Conservation (phyloP, 345 rosid species). For the Adansonia digitata region DNA sequence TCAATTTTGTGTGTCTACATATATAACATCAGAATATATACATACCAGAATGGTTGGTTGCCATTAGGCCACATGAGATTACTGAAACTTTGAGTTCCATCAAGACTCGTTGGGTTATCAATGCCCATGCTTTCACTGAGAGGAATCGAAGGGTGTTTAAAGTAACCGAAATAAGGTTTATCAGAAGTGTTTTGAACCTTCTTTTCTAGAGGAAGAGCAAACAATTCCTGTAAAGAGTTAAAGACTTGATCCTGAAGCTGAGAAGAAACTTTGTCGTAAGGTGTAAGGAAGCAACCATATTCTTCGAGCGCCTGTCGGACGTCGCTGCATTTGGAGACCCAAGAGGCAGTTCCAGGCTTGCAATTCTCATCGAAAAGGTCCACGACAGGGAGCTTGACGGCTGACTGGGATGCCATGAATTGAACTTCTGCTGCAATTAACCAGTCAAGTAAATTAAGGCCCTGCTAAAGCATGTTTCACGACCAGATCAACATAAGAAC, state of each 20-base stretch:
- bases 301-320: constrained; percentile 48
- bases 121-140: constrained; percentile 49
- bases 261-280: constrained; percentile 24
- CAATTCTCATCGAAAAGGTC: constrained; percentile 37
- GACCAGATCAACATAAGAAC: background rate
- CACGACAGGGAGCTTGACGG: constrained; percentile 5
- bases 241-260: constrained; percentile 31
- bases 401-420: background rate
- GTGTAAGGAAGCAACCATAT: constrained; percentile 49
- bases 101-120: constrained; percentile 27
- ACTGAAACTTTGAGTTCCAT: constrained; percentile 33
- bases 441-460: background rate
- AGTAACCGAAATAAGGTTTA: constrained; percentile 45
- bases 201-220: constrained; percentile 38
- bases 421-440: background rate
- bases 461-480: background rate
- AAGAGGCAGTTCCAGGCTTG: constrained; percentile 35
- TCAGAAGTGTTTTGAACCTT: constrained; percentile 35
- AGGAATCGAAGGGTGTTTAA: constrained; percentile 28
- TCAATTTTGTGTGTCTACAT: background rate
- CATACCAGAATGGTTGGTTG: constrained; percentile 45
- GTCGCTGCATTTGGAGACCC: constrained; percentile 36
- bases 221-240: constrained; percentile 27
- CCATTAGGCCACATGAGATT: constrained; percentile 49
- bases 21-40: background rate